Base-by-base conservation (phyloP, 1,284 basidiomycete genomes). In the Vanrija sp. region DNA sequence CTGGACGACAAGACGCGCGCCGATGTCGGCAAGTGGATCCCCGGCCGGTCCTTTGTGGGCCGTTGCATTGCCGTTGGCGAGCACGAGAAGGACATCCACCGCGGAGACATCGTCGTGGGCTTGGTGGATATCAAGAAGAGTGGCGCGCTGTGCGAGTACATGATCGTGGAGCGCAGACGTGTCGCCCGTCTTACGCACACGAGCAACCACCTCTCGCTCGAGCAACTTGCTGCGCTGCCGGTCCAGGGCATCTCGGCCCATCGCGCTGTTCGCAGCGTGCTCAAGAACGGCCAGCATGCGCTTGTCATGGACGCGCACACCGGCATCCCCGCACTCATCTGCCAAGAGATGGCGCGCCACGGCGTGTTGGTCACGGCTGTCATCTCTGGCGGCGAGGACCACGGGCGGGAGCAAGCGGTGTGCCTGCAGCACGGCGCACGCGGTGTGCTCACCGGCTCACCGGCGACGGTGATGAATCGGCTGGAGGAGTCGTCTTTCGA, bases 51-150 rank as follows among this genome's bases (percentile, higher is more conserved):
- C 54, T 87, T 93, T 68, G 85, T 89, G 9, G 90, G 90, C 4
- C 78, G 88, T 39, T 85, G 85, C 31, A 68, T 92, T 44, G 86
- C 88, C 63, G 84, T 83, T 56, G 90, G 90, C 1, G 86, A 83
- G 79, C 87, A 89, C 50, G 88, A 92, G 16, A 80, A 79, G 45
- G 85, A 87, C 36, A 79, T 84, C 19, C 79, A 79, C 66, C 82
- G 84, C 60, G 88, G 88, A 8, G 90, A 94, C 64, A 88, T 89
- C 83, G 86, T 92, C 10, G 78, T 88, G 54, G 90, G 89, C 10
- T 64, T 92, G 52, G 66, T 86, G 65, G 86, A 90, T 64, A 78
- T 87, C 16, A 89, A 45, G 37, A 61, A 91, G 88, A 85, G 83
- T 61, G 89, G 89, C 45, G 87, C 86, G 6, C 79, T 93, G 16